These are phyloP conservation scores for Peronospora belbahrii DNA, from an alignment of 352 stramenopile species.

Conservation along the genomic window DNA sequence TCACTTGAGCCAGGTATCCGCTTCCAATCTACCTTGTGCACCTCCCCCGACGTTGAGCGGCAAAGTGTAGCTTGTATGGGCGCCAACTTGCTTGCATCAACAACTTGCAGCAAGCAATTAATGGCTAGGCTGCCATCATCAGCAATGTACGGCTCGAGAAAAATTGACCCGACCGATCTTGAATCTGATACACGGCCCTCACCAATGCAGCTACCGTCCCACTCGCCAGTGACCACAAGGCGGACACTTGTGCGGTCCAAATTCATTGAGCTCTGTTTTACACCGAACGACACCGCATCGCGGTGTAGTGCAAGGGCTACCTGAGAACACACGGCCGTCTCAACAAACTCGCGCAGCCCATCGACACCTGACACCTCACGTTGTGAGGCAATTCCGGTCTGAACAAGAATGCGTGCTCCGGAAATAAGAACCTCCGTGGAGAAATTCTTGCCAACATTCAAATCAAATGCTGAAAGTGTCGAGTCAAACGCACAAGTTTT, in stretches of 20 bases:
- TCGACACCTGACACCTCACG: conserved; percentile 55
- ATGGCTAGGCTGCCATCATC: conserved; percentile 45
- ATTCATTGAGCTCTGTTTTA: conserved; percentile 75
- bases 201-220: conserved; percentile 78
- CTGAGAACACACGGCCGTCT: conserved; percentile 70
- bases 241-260: conserved; percentile 68
- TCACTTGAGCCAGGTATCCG: conserved; percentile 74
- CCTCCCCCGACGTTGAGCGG: conserved; percentile 32
- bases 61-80: conserved; percentile 31
- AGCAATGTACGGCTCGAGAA: conserved; percentile 68
- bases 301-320: conserved; percentile 57
- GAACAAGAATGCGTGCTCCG: conserved; percentile 67
- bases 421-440: conserved; percentile 72
- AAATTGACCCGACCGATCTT: conserved; percentile 54
- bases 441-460: conserved; percentile 81
- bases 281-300: conserved; percentile 59
- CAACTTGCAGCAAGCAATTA: conserved; percentile 63
- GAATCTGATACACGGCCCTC: conserved; percentile 78
- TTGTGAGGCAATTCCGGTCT: conserved; percentile 47
- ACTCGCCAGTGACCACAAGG: conserved; percentile 66
- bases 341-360: conserved; percentile 58
- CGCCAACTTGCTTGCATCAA: conserved; percentile 39
- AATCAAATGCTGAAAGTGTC: conserved; percentile 70
- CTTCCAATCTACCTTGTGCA: conserved; percentile 67
- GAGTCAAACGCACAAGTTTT: conserved; percentile 75